A percentile compares a stretch with the other conserved stretches of the same genome.
Evolutionary conservation across 371 early-diverging fungal genomes (phyloP).

Genomic region (Haplosporangium sp.): DNA sequence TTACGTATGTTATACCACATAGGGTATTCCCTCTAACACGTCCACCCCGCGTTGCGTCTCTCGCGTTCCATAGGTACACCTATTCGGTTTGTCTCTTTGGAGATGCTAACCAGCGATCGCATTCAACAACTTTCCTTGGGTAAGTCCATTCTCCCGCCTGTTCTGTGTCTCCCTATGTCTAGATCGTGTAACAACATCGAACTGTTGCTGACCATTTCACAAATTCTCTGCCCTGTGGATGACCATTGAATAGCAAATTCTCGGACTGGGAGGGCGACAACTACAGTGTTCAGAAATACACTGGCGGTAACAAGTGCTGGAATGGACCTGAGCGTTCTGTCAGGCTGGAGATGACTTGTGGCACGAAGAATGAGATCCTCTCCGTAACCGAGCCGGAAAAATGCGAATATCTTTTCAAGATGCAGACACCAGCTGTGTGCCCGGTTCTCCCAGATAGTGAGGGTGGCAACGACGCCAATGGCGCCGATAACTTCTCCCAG

Average conservation of each 20-base stretch:
- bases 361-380: constrained; percentile 71
- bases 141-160: constrained; percentile 47
- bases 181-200: not conserved
- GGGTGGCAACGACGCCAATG: not conserved
- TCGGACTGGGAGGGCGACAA: constrained; percentile 47
- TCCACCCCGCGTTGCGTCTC: not conserved
- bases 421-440: constrained; percentile 87
- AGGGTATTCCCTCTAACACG: not conserved
- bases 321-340: constrained; percentile 90
- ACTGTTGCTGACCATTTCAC: constrained; percentile 33
- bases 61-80: constrained; percentile 64
- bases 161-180: not conserved
- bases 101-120: constrained; percentile 76
- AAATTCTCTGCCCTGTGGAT: not conserved
- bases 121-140: constrained; percentile 75
- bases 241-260: constrained; percentile 28
- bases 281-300: constrained; percentile 72
- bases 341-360: constrained; percentile 71
- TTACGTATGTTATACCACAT: not conserved
- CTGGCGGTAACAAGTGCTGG: constrained; percentile 89
- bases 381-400: constrained; percentile 90
- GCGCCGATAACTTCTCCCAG: not conserved
- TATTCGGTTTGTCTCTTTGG: constrained; percentile 89
- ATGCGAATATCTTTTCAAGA: constrained; percentile 86
- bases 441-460: constrained; percentile 13